A percentile compares a stretch with the other conserved stretches of the same genome.
Conservation (phyloP, 169 alveolate species). For the Plasmodium ovale region DNA sequence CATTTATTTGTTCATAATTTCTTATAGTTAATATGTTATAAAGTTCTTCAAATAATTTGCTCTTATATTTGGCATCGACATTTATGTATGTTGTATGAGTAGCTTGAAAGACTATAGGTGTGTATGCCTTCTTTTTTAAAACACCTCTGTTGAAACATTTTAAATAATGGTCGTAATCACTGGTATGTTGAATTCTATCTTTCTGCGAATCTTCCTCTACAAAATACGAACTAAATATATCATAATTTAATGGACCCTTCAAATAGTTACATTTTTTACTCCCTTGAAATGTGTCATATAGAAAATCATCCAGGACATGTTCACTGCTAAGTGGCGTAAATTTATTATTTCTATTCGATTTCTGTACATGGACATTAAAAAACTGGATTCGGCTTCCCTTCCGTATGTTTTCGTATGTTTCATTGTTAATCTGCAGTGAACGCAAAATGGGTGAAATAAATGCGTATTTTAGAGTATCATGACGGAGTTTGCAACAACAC, state of each 20-base stretch:
- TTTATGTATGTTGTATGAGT: constrained; percentile 49
- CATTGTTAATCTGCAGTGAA: constrained; percentile 37
- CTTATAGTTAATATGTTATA: constrained; percentile 12
- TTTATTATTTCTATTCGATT: constrained; percentile 41
- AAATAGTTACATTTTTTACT: not conserved
- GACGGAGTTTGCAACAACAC: not conserved
- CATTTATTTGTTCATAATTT: not conserved
- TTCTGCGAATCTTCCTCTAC: constrained; percentile 21
- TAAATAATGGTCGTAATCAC: constrained; percentile 18
- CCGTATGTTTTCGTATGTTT: constrained; percentile 41
- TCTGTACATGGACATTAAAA: constrained; percentile 43
- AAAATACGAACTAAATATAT: constrained; percentile 27
- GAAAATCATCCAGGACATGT: constrained; percentile 15
- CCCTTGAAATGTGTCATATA: constrained; percentile 22
- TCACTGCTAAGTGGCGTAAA: constrained; percentile 18
- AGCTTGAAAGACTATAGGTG: constrained; percentile 72
- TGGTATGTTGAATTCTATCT: not conserved
- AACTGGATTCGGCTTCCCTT: constrained; percentile 48
- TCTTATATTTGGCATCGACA: constrained; percentile 36
- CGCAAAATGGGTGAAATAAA: not conserved
- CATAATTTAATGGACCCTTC: constrained; percentile 22
- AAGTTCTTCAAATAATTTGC: constrained; percentile 49
- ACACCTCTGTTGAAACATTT: constrained; percentile 4
- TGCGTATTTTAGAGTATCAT: no score
- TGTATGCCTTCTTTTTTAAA: constrained; percentile 9